Evolutionary conservation across 2,329 filamentous ascomycete species (phyloP), one percentile per base, ranked within the genome.

Genomic region (Paraphaeosphaeria sporulosa): DNA sequence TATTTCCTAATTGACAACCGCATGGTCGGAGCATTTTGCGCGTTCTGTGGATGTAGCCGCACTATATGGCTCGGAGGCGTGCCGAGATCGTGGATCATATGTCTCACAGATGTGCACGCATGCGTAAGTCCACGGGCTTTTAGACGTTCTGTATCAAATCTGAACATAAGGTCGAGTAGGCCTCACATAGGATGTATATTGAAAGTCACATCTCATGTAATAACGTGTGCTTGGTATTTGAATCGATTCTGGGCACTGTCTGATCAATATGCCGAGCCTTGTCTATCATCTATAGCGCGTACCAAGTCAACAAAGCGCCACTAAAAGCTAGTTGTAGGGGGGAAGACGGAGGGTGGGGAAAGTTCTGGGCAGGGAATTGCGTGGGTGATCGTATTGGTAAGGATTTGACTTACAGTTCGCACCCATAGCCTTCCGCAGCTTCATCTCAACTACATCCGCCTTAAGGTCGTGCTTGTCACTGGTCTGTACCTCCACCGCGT

Each of bases 401-500:
- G 17, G 38, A 5, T 19, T 40, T 17, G 19, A 71, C 72, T 90
- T 89, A 82, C 90, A 91, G 76, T 91, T 89, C 17, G 89, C 89
- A 34, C 89, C 89, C 57, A 89, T 89, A 4, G 86, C 88, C 80
- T 86, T 89, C 75, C 89, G 80, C 77, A 90, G 76, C 71, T 84
- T 79, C 61, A 82, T 75, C 17, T 90, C 86, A 54, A 91, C 83
- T 21, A 89, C 87, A 63, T 80, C 79, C 77, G 88, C 86, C 19
- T 86, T 84, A 57, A 91, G 75, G 71, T 91, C 89, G 30, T 78
- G 77, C 76, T 80, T 82, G 68, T 89, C 86, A 61, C 82, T 80
- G 2, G 87, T 86, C 69, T 89, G 87, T 52, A 91, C 82, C 71
- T 87, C 83, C 61, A 90, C 85, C 74, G 86, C 88, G 74, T 90